These are phyloP conservation scores for Barbatosphaeria neglecta DNA, from an alignment of 495 filamentous ascomycete genomes.

Conservation along the genomic window DNA sequence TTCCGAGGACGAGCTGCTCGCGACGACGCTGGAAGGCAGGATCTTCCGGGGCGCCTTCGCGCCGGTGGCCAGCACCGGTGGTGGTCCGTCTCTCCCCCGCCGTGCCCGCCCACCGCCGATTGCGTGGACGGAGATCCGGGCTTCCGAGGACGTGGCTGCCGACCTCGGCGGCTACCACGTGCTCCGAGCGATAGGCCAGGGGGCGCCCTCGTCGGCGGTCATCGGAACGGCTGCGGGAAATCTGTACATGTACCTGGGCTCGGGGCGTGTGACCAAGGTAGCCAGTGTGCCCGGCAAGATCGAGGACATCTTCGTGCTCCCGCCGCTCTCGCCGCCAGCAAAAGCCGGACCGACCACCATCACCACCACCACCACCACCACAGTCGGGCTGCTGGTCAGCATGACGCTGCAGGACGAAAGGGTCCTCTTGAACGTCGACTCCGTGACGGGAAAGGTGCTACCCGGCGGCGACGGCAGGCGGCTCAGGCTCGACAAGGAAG, in stretches of 20 bases:
- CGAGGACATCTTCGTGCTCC: conserved; percentile 31
- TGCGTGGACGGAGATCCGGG: conserved; percentile 25
- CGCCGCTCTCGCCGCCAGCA: not conserved
- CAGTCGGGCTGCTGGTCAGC: conserved; percentile 10
- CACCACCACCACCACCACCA: not conserved
- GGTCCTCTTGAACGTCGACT: not conserved
- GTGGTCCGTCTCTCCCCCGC: no score
- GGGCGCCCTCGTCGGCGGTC: conserved; percentile 22
- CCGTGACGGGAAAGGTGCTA: not conserved
- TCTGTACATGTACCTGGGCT: conserved; percentile 34
- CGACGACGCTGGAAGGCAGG: conserved; percentile 47
- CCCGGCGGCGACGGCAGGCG: not conserved
- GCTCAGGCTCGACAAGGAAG: conserved; percentile 10
- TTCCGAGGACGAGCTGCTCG: conserved; percentile 42
- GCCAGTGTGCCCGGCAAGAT: conserved; percentile 36
- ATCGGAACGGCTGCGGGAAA: conserved; percentile 43
- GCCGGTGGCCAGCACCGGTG: conserved; percentile 3
- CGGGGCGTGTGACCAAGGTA: conserved; percentile 13
- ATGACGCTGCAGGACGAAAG: not conserved
- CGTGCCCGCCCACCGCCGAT: not conserved
- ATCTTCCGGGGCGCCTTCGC: conserved; percentile 40
- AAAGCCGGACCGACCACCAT: not conserved
- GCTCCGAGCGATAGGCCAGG: conserved; percentile 16
- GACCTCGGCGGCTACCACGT: conserved; percentile 35
- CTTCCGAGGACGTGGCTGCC: conserved; percentile 15